A percentile compares a stretch with the other conserved stretches of the same genome.
phyloP scores from a whole-genome alignment of 2,329 filamentous ascomycete genomes.

The Xylariaceae sp. region DNA sequence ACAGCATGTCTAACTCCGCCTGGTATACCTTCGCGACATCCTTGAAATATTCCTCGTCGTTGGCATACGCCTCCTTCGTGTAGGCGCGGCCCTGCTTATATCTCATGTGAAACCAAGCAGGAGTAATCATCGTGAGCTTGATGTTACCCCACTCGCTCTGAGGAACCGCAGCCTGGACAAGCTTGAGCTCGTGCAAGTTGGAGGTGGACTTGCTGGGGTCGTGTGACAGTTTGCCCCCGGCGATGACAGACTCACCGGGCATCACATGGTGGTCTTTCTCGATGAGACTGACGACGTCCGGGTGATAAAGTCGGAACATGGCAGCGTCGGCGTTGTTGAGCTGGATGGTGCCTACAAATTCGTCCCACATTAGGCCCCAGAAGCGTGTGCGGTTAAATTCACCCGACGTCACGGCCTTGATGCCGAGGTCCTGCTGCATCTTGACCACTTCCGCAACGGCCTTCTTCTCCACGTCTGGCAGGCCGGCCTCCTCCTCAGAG shows the following conservation, averaged over 20 bases:
- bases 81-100: slow-evolving; percentile 64
- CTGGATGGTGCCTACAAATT: slow-evolving; percentile 55
- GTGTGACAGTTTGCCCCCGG: slow-evolving; percentile 54
- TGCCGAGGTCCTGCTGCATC: slow-evolving; percentile 69
- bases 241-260: slow-evolving; percentile 62
- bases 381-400: slow-evolving; percentile 66
- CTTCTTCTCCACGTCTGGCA: slow-evolving; percentile 67
- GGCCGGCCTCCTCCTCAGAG: slow-evolving; percentile 57
- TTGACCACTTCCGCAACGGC: slow-evolving; percentile 71
- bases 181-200: slow-evolving; percentile 57
- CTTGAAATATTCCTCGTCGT: slow-evolving; percentile 66
- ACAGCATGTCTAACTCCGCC: slow-evolving; percentile 65
- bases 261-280: slow-evolving; percentile 60
- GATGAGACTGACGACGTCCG: slow-evolving; percentile 60
- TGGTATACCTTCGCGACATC: slow-evolving; percentile 71
- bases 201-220: slow-evolving; percentile 48
- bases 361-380: slow-evolving; percentile 61
- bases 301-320: slow-evolving; percentile 61
- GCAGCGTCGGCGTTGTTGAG: slow-evolving; percentile 57
- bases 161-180: slow-evolving; percentile 54
- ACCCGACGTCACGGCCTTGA: slow-evolving; percentile 71
- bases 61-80: slow-evolving; percentile 60
- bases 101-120: slow-evolving; percentile 61
- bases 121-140: slow-evolving; percentile 61
- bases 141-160: slow-evolving; percentile 56